A percentile compares a stretch with the other conserved stretches of the same genome.
These are phyloP conservation scores for Penicillium sp. DNA, from an alignment of 2,329 filamentous ascomycete genomes.

Conservation along the genomic window DNA sequence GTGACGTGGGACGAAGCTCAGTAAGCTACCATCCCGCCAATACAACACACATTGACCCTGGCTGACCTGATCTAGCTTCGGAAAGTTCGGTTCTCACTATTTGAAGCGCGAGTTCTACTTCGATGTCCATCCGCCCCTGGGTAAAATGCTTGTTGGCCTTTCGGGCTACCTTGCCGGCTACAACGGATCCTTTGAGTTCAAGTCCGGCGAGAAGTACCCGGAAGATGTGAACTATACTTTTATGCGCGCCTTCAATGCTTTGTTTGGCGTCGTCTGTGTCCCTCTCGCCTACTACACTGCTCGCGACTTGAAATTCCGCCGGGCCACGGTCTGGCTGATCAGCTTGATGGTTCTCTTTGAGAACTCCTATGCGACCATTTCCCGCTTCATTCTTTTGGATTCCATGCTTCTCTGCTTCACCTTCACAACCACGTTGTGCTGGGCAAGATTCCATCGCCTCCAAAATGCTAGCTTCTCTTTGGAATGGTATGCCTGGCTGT, in stretches of 20 bases:
- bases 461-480: constrained; percentile 80
- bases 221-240: constrained; percentile 94
- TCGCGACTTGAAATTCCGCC: constrained; percentile 80
- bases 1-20: constrained; percentile 76
- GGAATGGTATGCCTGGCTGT: constrained; percentile 93
- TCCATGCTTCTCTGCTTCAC: constrained; percentile 99
- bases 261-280: constrained; percentile 88
- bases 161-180: constrained; percentile 96
- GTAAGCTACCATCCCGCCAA: constrained; percentile 46
- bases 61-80: constrained; percentile 36
- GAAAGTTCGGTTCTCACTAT: constrained; percentile 97
- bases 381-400: constrained; percentile 94
- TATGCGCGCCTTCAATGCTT: constrained; percentile 96
- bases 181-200: constrained; percentile 99
- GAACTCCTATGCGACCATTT: constrained; percentile 99
- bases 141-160: constrained; percentile 96
- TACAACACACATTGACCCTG: neutral
- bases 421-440: constrained; percentile 95
- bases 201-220: constrained; percentile 94
- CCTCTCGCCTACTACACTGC: constrained; percentile 95
- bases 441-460: constrained; percentile 91
- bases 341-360: constrained; percentile 97
- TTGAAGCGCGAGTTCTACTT: constrained; percentile 99
- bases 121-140: constrained; percentile 90
- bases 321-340: constrained; percentile 88